These are phyloP conservation scores for Peronospora tabacina DNA, from an alignment of 352 stramenopile species.

Conservation along the genomic window DNA sequence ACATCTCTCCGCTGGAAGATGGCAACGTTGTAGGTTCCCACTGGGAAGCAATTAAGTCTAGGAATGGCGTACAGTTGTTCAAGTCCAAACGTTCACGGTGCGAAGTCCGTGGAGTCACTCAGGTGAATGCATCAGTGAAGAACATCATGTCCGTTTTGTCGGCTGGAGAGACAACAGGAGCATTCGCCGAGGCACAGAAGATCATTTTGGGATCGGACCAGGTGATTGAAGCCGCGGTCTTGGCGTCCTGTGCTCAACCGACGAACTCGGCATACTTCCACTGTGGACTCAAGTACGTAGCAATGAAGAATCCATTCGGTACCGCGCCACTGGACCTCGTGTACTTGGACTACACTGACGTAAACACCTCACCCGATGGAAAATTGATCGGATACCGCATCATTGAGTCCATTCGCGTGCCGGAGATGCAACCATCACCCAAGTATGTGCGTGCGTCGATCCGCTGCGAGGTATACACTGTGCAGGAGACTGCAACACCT, in stretches of 20 bases:
- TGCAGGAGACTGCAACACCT: conserved; percentile 53
- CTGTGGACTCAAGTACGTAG: conserved; percentile 76
- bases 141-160: conserved; percentile 75
- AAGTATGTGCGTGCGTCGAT: conserved; percentile 69
- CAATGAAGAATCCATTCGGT: conserved; percentile 76
- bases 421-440: conserved; percentile 39
- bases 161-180: conserved; percentile 41
- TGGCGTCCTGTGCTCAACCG: conserved; percentile 53
- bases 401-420: conserved; percentile 73
- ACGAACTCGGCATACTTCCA: conserved; percentile 64
- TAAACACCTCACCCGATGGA: conserved; percentile 48
- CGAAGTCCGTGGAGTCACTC: conserved; percentile 62
- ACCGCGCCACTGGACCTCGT: conserved; percentile 58
- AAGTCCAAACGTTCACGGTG: conserved; percentile 60
- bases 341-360: conserved; percentile 80
- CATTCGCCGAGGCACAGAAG: conserved; percentile 54
- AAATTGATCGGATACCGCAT: conserved; percentile 71
- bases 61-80: conserved; percentile 67
- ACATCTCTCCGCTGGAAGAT: conserved; percentile 26
- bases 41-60: conserved; percentile 57
- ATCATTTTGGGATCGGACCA: conserved; percentile 53
- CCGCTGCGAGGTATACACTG: conserved; percentile 74
- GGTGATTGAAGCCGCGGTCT: conserved; percentile 55
- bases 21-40: conserved; percentile 24
- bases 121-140: conserved; percentile 73